Base-by-base conservation (phyloP, 2,329 filamentous ascomycete species). In the Plectosphaerella plurivora region DNA sequence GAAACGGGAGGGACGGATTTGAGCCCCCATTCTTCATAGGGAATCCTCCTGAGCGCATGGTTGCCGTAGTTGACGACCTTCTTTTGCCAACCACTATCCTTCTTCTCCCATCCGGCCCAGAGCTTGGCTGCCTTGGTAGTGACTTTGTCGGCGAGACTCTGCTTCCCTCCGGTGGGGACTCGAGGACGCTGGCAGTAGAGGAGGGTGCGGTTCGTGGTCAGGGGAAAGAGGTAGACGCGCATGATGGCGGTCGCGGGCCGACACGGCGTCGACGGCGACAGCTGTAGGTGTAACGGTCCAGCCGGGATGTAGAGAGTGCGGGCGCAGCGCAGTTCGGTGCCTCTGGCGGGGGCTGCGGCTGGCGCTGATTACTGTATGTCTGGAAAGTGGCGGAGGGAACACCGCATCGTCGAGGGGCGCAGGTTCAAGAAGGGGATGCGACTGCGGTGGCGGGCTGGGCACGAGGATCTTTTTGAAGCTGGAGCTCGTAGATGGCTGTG, bases 11-110 rank as follows among this genome's bases (percentile, higher is more conserved):
- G 94, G 50, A 99, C 86, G 36, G 91, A 96, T 74, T 97, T 97
- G 60, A 99, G 78, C 0, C 90, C 91, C 94, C 94, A 99, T 86
- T 99, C 94, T 72, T 97, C 89, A 68, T 89, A 97, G 3, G 94
- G 89, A 63, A 99, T 96, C 57, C 90, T 84, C 61, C 89, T 86
- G 55, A 99, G 82, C 15, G 90, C 84, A 47, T 84, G 76, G 72
- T 99, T 97, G 52, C 94, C 94, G 69, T 93, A 95, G 54, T 81
- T 78, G 50, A 94, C 93, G 18, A 97, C 79, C 61, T 84, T 84
- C 65, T 88, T 91, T 76, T 97, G 91, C 94, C 94, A 97, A 51
- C 89, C 89, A 45, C 77, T 78, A 16, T 92, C 85, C 59, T 87
- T 87, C 67, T 87, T 84, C 71, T 97, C 94, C 92, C 93, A 97